Base-by-base conservation (phyloP, 176 grass and related monocot species). In the Aegilops tauschii region DNA sequence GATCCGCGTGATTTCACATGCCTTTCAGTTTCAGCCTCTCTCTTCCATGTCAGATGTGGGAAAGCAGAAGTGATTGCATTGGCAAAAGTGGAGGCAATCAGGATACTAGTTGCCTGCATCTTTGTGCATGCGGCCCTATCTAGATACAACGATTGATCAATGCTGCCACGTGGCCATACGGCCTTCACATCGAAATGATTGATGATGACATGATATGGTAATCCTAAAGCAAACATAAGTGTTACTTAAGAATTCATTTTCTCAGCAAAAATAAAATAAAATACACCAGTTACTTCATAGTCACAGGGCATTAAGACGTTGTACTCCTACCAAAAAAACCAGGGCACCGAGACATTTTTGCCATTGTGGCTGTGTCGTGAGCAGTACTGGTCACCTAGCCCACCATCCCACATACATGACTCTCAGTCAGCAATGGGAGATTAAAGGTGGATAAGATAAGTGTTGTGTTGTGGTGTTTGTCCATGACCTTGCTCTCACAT, bases 11-110 rank as follows among this genome's bases (percentile, higher is more conserved):
- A 47, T 47, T 47, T 47, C 12, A 47, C 12, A 17, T 39, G 12
- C 11, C 56, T 70, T 80, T 79, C 12, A 1, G 16, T 37, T 36
- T 70, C 67, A 8, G 5, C 36, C 17, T 16, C 45, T 76, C 45
- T 75, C 45, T 47, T 30, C 31, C 70, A 27, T 64, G 34, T 8
- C 16, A 65, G 12, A 85, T 40, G 13, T 56, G 67, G 65, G 61
- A 90, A 90, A 85, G 59, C n/a, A 78, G 69, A 78, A 75, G 65
- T 37, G 62, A 77, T 81, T 85, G 77, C 37, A 13, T 27, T 13
- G 16, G 66, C 44, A 79, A 54, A 25, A 76, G 62, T 49, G 82
- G 78, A 73, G 31, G 37, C 39, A 84, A 71, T 14, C 13, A 39
- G 18, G 39, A 73, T 73, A 72, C 69, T 47, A 47, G 32, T 32